Base-by-base conservation (phyloP, 1,139 yeast species). In the Hansenula lynferdii region DNA sequence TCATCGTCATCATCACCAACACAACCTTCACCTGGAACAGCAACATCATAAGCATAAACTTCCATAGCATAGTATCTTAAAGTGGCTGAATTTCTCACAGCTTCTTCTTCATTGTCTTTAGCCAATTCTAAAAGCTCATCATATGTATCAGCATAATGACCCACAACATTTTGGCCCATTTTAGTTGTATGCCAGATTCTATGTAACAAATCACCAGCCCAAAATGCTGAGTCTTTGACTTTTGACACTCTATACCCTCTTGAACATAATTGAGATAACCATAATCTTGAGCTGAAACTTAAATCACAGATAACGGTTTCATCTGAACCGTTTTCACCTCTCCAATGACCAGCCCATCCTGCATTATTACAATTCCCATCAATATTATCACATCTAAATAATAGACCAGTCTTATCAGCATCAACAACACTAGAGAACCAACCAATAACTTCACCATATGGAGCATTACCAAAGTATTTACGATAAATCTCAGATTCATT, bases 301-400 rank as follows among this genome's bases (percentile, higher is more conserved):
- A 54, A 40, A 35, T 58, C 62, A 46, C 64, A 61, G 35, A 61
- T 51, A 23, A 60, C 64, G 11, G 62, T 64, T 44, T 64, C 64
- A 35, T 61, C 57, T 4, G 61, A 47, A 17, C 50, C 63, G 39
- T 61, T 61, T 24, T 47, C 54, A 33, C 52, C 57, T 35, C 68
- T 64, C 53, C 67, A 57, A 38, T 64, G 64, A 25, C 69, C 68
- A 9, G 67, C 67, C 60, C 64, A 63, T 14, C 63, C 62, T 35
- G 41, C 51, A 39, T 44, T 43, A 27, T 54, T 53, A 49, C 70
- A 64, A 39, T 60, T 58, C 1, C 58, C 61, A 42, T 64, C 69
- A 18, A 52, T 46, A 40, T 64, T 58, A 37, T 64, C 69, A 54
- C 70, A 65, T 31, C 67, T 53, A 46, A 62, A 57, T 19, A 62